These are phyloP conservation scores for Pythium coloratum DNA, from an alignment of 352 stramenopile species.

Conservation along the genomic window DNA sequence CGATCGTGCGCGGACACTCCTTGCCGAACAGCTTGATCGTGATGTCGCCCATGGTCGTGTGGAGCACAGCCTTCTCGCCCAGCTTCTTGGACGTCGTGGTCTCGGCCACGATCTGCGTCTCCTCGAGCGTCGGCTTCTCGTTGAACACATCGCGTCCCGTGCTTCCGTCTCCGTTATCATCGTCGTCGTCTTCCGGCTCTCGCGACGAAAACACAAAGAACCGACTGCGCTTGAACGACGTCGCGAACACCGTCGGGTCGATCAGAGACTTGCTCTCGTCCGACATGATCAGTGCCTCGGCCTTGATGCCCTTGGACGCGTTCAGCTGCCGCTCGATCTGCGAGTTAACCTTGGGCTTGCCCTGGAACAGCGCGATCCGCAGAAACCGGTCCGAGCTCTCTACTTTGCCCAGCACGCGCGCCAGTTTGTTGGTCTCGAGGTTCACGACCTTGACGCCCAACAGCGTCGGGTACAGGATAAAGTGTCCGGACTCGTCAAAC, in stretches of 20 bases:
- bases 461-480: slow-evolving; percentile 95
- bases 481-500: slow-evolving; percentile 96
- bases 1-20: slow-evolving; percentile 93
- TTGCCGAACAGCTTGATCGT: slow-evolving; percentile 95
- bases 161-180: slow-evolving; percentile 30
- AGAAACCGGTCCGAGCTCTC: slow-evolving; percentile 97
- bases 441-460: slow-evolving; percentile 98
- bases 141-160: slow-evolving; percentile 96
- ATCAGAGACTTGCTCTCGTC: slow-evolving; percentile 51
- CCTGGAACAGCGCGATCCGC: slow-evolving; percentile 92
- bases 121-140: slow-evolving; percentile 95
- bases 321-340: slow-evolving; percentile 92
- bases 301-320: slow-evolving; percentile 45
- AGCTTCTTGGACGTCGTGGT: slow-evolving; percentile 61
- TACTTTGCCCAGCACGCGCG: slow-evolving; percentile 91
- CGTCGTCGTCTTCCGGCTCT: slow-evolving; percentile 88
- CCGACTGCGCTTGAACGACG: slow-evolving; percentile 89
- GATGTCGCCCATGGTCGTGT: slow-evolving; percentile 99
- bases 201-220: slow-evolving; percentile 98
- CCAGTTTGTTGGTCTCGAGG: slow-evolving; percentile 92
- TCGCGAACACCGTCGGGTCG: slow-evolving; percentile 88
- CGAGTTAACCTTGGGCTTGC: slow-evolving; percentile 94
- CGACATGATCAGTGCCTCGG: slow-evolving; percentile 61
- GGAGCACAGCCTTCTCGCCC: slow-evolving; percentile 88
- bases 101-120: slow-evolving; percentile 85